These are phyloP conservation scores for Crithidia fasciculata DNA, from an alignment of 208 protist genomes.

Conservation along the genomic window DNA sequence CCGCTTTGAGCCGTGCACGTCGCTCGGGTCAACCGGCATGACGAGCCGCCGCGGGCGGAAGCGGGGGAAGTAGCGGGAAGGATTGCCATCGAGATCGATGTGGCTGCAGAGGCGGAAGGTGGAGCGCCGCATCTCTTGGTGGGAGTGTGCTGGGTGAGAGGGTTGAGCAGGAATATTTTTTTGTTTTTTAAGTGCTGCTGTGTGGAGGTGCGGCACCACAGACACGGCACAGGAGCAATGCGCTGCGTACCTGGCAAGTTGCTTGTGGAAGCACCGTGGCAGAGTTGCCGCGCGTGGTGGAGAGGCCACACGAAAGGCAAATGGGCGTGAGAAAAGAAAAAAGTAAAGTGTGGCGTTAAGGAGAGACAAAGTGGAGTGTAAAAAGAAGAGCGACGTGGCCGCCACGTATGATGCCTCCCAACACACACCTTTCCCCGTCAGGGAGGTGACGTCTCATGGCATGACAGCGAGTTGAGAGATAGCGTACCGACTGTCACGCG, in stretches of 20 bases:
- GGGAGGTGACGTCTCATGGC: too few relatives aligned
- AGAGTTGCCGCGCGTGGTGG: too few relatives aligned
- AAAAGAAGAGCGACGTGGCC: constrained; percentile 7
- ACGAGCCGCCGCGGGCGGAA: constrained; percentile 85
- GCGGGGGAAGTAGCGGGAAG: constrained; percentile 74
- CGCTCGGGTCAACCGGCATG: constrained; percentile 85
- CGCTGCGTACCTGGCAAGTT: too few relatives aligned
- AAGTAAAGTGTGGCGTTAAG: neutral
- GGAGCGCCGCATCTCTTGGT: constrained; percentile 26
- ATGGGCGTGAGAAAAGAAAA: neutral
- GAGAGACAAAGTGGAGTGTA: too few relatives aligned
- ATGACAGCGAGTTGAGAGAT: too few relatives aligned
- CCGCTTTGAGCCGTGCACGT: constrained; percentile 60
- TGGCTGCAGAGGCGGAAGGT: constrained; percentile 33
- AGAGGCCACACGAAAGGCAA: neutral
- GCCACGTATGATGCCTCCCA: too few relatives aligned
- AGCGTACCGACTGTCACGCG: too few relatives aligned
- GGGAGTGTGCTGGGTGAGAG: too few relatives aligned
- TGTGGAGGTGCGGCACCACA: too few relatives aligned
- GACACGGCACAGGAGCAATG: too few relatives aligned
- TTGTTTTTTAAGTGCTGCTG: neutral
- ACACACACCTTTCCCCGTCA: too few relatives aligned
- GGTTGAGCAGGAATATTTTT: neutral
- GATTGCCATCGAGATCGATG: constrained; percentile 49
- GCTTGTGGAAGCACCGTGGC: too few relatives aligned